phyloP scores from a whole-genome alignment of 805 yeast genomes.

The Kodamaea sagamina region DNA sequence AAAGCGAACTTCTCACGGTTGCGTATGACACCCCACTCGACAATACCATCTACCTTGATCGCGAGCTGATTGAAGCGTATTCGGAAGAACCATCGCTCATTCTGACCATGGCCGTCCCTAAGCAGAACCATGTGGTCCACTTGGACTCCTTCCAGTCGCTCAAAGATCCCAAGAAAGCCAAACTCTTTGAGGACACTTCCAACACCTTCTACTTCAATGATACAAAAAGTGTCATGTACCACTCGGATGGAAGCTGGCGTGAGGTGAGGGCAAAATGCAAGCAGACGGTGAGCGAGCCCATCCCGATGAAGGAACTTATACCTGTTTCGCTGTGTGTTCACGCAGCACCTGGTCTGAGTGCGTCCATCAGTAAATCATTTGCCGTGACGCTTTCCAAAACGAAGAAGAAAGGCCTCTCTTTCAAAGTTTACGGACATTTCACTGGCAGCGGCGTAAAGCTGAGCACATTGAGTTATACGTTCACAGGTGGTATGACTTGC shows the following conservation, averaged over 20 bases:
- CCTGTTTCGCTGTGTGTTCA: constrained; percentile 15
- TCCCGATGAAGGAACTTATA: not conserved
- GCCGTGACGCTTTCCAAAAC: not conserved
- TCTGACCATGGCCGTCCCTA: not conserved
- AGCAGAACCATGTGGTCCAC: not conserved
- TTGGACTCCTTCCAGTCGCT: constrained; percentile 5
- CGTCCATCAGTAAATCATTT: constrained; percentile 4
- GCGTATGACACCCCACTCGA: not conserved
- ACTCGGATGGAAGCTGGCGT: constrained; percentile 2
- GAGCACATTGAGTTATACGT: not conserved
- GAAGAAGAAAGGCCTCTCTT: not conserved
- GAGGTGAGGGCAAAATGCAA: constrained; percentile 4
- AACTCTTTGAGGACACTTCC: constrained; percentile 6
- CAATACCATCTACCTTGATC: not conserved
- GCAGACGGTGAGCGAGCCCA: not conserved
- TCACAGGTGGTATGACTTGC: constrained; percentile 8
- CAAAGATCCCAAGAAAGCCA: not conserved
- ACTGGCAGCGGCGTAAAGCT: too few relatives aligned
- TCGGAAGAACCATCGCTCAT: not conserved
- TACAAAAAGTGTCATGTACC: constrained; percentile 5
- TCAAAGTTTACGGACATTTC: too few relatives aligned
- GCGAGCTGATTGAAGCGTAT: not conserved
- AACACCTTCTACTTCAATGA: constrained; percentile 7
- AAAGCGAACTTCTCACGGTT: not conserved
- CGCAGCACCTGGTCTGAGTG: constrained; percentile 4